These are phyloP conservation scores for Acanthamoeba lugdunensis DNA, from an alignment of 208 protist genomes.

Conservation along the genomic window DNA sequence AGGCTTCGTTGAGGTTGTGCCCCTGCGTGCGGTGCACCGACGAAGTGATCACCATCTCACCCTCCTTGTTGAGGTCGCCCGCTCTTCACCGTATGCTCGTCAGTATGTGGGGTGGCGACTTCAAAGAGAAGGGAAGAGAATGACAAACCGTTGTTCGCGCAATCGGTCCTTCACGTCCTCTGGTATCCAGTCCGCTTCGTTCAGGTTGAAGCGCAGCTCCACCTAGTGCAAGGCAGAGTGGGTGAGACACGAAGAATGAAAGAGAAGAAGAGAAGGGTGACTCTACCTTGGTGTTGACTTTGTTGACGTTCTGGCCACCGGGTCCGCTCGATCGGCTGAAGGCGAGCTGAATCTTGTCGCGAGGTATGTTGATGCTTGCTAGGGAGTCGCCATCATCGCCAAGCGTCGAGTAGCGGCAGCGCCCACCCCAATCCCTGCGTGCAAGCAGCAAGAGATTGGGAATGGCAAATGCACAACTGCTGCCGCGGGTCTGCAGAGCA, in stretches of 20 bases:
- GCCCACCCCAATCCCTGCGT: neutral
- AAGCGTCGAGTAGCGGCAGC: neutral
- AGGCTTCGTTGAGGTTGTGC: conserved; percentile 78
- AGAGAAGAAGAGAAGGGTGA: neutral
- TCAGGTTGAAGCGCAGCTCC: conserved; percentile 80
- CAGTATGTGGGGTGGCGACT: neutral
- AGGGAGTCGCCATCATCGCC: neutral
- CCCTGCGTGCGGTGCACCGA: conserved; percentile 75
- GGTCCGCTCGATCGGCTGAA: conserved; percentile 73
- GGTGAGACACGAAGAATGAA: neutral
- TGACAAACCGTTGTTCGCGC: neutral
- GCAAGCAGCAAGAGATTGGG: neutral
- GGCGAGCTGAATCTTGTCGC: conserved; percentile 61
- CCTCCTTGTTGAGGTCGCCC: conserved; percentile 79
- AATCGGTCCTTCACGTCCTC: conserved; percentile 76
- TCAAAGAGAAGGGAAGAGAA: neutral
- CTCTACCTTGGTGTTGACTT: conserved; percentile 82
- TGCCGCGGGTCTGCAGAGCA: too few relatives aligned
- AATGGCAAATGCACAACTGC: neutral
- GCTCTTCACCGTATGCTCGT: neutral
- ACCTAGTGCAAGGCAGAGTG: neutral
- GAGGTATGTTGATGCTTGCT: conserved; percentile 32
- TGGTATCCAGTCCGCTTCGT: conserved; percentile 77
- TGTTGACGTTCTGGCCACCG: conserved; percentile 86
- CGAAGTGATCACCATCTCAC: conserved; percentile 76